These are phyloP conservation scores for Aspergillus aculeatus DNA, from an alignment of 2,329 filamentous ascomycete species.

Conservation along the genomic window DNA sequence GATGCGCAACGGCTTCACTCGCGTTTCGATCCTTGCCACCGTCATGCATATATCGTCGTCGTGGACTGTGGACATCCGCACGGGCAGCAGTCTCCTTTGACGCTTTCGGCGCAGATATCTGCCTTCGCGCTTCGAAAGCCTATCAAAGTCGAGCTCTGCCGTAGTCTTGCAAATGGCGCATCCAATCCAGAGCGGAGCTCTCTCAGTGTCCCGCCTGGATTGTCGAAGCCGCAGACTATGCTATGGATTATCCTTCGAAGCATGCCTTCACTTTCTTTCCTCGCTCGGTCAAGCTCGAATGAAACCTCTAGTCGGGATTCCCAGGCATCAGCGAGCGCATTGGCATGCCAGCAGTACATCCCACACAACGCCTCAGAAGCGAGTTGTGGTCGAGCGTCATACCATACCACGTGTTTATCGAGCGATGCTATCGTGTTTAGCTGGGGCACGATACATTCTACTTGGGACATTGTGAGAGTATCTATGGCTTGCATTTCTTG, in stretches of 20 bases:
- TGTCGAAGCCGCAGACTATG: conserved; percentile 32
- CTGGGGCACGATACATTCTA: conserved; percentile 6
- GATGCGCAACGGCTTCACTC: conserved; percentile 39
- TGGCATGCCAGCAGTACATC: conserved; percentile 47
- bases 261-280: conserved; percentile 20
- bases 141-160: conserved; percentile 59
- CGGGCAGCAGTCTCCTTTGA: conserved; percentile 38
- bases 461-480: neutral
- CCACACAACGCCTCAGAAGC: conserved; percentile 6
- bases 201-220: conserved; percentile 47
- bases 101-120: conserved; percentile 28
- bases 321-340: conserved; percentile 54
- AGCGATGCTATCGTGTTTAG: neutral
- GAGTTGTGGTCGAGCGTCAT: conserved; percentile 2
- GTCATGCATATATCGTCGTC: conserved; percentile 15
- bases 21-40: conserved; percentile 28
- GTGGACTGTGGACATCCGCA: conserved; percentile 29
- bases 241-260: conserved; percentile 28
- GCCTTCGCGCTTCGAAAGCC: conserved; percentile 31
- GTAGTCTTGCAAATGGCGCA: conserved; percentile 49
- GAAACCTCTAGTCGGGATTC: conserved; percentile 21
- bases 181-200: conserved; percentile 37
- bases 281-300: conserved; percentile 26
- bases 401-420: neutral
- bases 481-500: neutral